Percentiles rank a stretch among this genome's conserved stretches.
Conservation (phyloP, 176 grass and related monocot species). For the Musa acuminata region DNA sequence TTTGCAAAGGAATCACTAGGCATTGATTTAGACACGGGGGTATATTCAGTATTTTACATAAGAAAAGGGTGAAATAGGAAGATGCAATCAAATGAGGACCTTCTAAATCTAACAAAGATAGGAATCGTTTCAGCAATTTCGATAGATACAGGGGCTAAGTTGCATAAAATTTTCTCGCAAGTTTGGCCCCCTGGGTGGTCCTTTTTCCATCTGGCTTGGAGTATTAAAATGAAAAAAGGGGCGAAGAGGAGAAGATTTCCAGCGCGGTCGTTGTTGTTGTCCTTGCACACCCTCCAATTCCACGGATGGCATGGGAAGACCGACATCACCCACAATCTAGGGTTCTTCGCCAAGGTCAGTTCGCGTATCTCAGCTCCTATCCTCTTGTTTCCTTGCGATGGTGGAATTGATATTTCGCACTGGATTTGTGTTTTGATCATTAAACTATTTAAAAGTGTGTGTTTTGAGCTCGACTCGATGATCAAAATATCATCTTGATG, state of each 20-base stretch:
- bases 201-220: background rate
- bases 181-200: background rate
- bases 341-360: constrained; percentile 2
- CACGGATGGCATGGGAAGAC: background rate
- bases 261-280: background rate
- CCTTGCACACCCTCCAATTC: background rate
- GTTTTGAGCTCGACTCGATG: background rate
- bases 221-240: constrained; percentile 2
- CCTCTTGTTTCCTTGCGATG: background rate
- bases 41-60: no score
- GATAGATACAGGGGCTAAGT: no score
- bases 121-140: no score
- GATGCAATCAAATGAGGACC: no score
- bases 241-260: background rate
- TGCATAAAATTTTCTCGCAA: no score
- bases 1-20: no score
- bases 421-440: background rate
- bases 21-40: no score
- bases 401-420: background rate
- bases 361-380: background rate
- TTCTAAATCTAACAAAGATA: no score
- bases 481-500: background rate
- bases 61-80: no score
- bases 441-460: no score
- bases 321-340: background rate